Percentiles rank a stretch among this genome's conserved stretches.
Evolutionary conservation across 2,329 filamentous ascomycete genomes (phyloP).

Genomic region (Sclerotinia subarctica): DNA sequence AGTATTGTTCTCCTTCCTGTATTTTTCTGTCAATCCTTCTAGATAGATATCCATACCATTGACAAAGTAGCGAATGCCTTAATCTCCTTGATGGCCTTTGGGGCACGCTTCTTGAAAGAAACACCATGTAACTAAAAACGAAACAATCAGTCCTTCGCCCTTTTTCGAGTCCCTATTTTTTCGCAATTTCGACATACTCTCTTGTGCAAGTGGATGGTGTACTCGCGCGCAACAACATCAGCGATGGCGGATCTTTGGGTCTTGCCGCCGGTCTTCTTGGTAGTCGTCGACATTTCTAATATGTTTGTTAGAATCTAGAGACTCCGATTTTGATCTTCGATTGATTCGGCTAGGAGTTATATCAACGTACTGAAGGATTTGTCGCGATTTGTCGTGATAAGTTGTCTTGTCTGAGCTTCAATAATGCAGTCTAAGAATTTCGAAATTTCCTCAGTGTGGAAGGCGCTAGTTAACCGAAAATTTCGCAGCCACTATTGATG

Average conservation of each 20-base stretch:
- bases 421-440: constrained; percentile 21
- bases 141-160: constrained; percentile 48
- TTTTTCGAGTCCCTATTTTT: constrained; percentile 13
- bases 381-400: constrained; percentile 32
- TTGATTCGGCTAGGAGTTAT: constrained; percentile 11
- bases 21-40: not conserved
- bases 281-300: constrained; percentile 60
- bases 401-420: constrained; percentile 26
- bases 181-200: constrained; percentile 65
- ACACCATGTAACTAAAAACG: constrained; percentile 82
- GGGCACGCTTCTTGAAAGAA: constrained; percentile 99
- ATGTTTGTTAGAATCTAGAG: constrained; percentile 13
- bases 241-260: constrained; percentile 86
- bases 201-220: constrained; percentile 99
- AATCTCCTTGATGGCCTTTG: constrained; percentile 99
- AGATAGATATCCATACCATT: constrained; percentile 69
- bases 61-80: constrained; percentile 86
- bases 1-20: not conserved
- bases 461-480: constrained; percentile 20
- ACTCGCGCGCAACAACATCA: constrained; percentile 99
- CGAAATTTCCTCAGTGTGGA: constrained; percentile 25
- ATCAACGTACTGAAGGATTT: constrained; percentile 31
- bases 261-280: constrained; percentile 70
- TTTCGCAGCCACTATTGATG: constrained; percentile 4
- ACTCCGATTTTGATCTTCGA: constrained; percentile 13